Evolutionary conservation across 805 yeast genomes (phyloP), one percentile per base, ranked within the genome.

Genomic region (Tetrapisispora namnaoensis): DNA sequence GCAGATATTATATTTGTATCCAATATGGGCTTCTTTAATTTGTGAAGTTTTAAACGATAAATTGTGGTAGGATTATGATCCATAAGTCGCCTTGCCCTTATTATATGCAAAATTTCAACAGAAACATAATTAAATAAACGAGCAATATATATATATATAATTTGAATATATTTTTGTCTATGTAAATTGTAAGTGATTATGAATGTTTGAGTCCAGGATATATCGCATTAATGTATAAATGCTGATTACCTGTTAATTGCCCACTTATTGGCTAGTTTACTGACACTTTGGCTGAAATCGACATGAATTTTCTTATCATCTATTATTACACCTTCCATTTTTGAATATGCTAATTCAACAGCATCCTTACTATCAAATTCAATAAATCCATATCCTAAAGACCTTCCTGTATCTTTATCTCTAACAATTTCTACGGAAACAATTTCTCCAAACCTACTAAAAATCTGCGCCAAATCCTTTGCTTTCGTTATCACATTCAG

Each of bases 281-380:
- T 34, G 5, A 39, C 44, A 45, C 48, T 45, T 45, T 45, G 48
- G 18, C 48, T 32, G 20, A 45, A 45, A 34, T 45, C 48, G 4
- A 45, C 44, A 34, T 45, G 48, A 18, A 45, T 45, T 18, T 41
- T 39, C n/a, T 27, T 45, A 20, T 45, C 48, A 39, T 45, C 48
- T 14, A 45, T 39, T 7, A 45, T 45, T n/a, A 16, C 30, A 21
- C 44, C 44, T 39, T 45, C 48, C 48, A 45, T 45, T 13, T 45
- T 45, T 2, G 11, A 20, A 17, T 45, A 45, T n/a, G 48, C 48
- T 22, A 28, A 6, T 34, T 39, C 48, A 22, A 36, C 37, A 4
- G 44, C 35, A 4, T 13, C 16, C 18, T 39, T 34, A 8, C 20
- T 32, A 6, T 17, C 38, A 24, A 39, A 45, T 32, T 45, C 48